A percentile compares a stretch with the other conserved stretches of the same genome.
These are phyloP conservation scores for Cytospora paraplurivora DNA, from an alignment of 2,329 filamentous ascomycete genomes.

Conservation along the genomic window DNA sequence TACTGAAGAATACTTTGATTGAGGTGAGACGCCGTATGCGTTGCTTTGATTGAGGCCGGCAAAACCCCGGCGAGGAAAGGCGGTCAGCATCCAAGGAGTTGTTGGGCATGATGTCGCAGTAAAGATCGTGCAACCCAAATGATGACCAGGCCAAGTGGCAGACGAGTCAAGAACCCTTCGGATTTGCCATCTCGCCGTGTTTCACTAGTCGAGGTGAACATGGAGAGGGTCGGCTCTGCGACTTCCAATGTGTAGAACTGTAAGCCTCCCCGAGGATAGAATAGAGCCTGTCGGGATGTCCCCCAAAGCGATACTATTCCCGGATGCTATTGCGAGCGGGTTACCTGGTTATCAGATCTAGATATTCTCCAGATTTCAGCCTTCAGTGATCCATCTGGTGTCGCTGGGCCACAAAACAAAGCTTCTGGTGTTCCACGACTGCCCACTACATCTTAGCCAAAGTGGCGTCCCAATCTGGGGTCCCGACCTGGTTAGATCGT, in stretches of 20 bases:
- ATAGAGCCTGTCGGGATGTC: not conserved
- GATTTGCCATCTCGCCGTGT: conserved; percentile 13
- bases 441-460: conserved; percentile 17
- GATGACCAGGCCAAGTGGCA: conserved; percentile 16
- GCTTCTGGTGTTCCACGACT: conserved; percentile 24
- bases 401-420: conserved; percentile 22
- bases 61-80: conserved; percentile 28
- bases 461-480: not conserved
- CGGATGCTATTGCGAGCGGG: not conserved
- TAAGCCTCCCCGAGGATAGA: not conserved
- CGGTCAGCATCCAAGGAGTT: conserved; percentile 24
- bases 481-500: conserved; percentile 23
- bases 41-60: conserved; percentile 11
- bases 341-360: conserved; percentile 19
- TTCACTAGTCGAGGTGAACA: conserved; percentile 6
- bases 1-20: not conserved
- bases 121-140: conserved; percentile 25
- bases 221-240: conserved; percentile 11
- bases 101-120: conserved; percentile 25
- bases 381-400: conserved; percentile 20
- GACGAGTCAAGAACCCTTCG: conserved; percentile 20
- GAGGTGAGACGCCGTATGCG: not conserved
- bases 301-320: conserved; percentile 1
- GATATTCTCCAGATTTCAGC: conserved; percentile 27
- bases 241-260: not conserved